Conservation (phyloP, 192 early-diverging fungal species). For the Dimargaris xerosporica region DNA sequence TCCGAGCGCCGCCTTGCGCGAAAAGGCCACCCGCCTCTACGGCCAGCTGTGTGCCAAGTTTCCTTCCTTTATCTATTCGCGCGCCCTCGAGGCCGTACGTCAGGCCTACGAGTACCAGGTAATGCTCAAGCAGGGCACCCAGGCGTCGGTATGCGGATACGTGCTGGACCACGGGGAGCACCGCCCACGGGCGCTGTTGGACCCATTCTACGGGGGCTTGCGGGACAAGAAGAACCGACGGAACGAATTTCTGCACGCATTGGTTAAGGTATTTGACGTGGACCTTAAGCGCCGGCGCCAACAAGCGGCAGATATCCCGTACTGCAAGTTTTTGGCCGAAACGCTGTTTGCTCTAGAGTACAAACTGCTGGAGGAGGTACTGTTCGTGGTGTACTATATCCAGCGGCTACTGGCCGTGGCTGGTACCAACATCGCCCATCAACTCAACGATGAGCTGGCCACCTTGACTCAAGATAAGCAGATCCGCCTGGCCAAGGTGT, state of each 20-base stretch:
- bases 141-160: conserved; percentile 26
- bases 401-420: conserved; percentile 56
- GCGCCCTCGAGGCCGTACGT: conserved; percentile 58
- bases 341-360: conserved; percentile 67
- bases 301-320: conserved; percentile 31
- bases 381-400: conserved; percentile 55
- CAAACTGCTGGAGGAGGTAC: conserved; percentile 65
- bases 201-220: conserved; percentile 50
- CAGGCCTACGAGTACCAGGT: conserved; percentile 60
- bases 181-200: conserved; percentile 36
- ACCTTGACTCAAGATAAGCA: conserved; percentile 7
- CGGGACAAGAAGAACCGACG: conserved; percentile 46
- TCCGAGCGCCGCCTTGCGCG: conserved; percentile 39
- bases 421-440: conserved; percentile 41
- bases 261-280: conserved; percentile 57
- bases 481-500: conserved; percentile 25
- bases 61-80: conserved; percentile 74
- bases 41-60: conserved; percentile 66
- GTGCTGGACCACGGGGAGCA: conserved; percentile 10
- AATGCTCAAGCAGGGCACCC: conserved; percentile 17
- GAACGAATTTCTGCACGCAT: conserved; percentile 49
- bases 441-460: conserved; percentile 22
- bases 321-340: conserved; percentile 65
- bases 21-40: conserved; percentile 58
- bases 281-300: conserved; percentile 22